Percentiles rank a stretch among this genome's conserved stretches.
These are phyloP conservation scores for Scedosporium apiospermum DNA, from an alignment of 2,329 filamentous ascomycete species.

Conservation along the genomic window DNA sequence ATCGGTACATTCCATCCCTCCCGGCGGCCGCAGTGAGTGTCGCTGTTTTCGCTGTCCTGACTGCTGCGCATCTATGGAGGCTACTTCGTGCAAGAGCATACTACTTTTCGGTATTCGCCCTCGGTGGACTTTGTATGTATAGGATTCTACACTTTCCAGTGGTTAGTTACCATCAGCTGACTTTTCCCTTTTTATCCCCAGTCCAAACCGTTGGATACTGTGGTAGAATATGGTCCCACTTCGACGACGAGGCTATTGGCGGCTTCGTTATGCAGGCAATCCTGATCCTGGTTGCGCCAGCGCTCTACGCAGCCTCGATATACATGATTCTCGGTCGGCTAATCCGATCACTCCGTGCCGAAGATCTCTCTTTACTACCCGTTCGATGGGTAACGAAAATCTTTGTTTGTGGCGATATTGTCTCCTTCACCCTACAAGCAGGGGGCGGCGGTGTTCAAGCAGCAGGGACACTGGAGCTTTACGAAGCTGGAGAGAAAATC, in stretches of 20 bases:
- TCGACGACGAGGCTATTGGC: slow-evolving; percentile 19
- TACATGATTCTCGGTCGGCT: slow-evolving; percentile 37
- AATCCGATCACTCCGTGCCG: slow-evolving; percentile 26
- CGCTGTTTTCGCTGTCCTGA: slow-evolving; percentile 7
- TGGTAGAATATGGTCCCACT: slow-evolving; percentile 10
- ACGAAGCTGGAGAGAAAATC: slow-evolving; percentile 30
- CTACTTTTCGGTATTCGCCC: slow-evolving; percentile 10
- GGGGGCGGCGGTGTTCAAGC: slow-evolving; percentile 29
- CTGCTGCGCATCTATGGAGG: slow-evolving; percentile 7
- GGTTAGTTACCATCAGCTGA: not conserved
- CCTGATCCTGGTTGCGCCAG: slow-evolving; percentile 26
- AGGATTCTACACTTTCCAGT: not conserved
- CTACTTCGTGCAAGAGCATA: slow-evolving; percentile 7
- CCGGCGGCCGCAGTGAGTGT: slow-evolving; percentile 8
- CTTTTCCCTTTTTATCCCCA: not conserved
- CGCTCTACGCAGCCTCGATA: slow-evolving; percentile 33
- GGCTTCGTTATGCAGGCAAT: slow-evolving; percentile 30
- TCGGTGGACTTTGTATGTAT: slow-evolving; percentile 12
- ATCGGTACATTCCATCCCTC: slow-evolving; percentile 11
- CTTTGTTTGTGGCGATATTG: slow-evolving; percentile 45
- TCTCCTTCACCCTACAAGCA: slow-evolving; percentile 42
- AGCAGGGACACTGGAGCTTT: not conserved
- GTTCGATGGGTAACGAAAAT: slow-evolving; percentile 37
- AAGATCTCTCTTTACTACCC: slow-evolving; percentile 21
- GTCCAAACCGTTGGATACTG: slow-evolving; percentile 14